Base-by-base conservation (phyloP, 2,329 filamentous ascomycete genomes). In the Capronia coronata region DNA sequence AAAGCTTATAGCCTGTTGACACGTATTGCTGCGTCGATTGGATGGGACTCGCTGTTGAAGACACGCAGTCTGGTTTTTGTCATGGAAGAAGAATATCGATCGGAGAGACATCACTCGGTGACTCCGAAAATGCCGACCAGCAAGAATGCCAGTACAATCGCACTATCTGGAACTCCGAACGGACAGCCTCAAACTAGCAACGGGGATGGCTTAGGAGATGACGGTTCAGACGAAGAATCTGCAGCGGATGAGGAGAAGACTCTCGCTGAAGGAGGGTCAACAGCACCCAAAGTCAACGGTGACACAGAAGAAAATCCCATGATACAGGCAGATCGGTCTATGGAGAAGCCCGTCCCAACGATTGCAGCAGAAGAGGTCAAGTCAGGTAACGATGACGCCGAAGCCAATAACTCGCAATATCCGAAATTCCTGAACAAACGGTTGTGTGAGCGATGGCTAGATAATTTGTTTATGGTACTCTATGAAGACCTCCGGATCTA, bases 401-500 rank as follows among this genome's bases (percentile, higher is more conserved):
- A 82, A 51, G 75, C 79, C 22, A 78, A 80, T 4, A 82, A 88
- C 57, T 79, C 84, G 49, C 77, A 86, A 59, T 86, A 94, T 60
- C 90, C 89, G 5, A 87, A 91, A 61, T 88, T 98, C 64, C 93
- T 94, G 66, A 95, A 96, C 69, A 98, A 98, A 72, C 84, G 93
- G 1, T 79, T 98, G 1, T 98, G 93, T 64, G 93, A 98, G 69
- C 83, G 93, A 60, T 98, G 93, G 93, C 78, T 98, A 2, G 93
- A 98, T 69, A 97, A 94, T 62, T 77, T 98, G 18, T 98, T 98
- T 73, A 98, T 98, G 93, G 93, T 97, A 0, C 77, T 98, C 2
- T 98, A 98, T 67, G 93, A 98, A 68, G 93, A 98, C 64, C 78
- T 98, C 14, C 87, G 93, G 43, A 91, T 98, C 39, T 98, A 98